Evolutionary conservation across 2,329 filamentous ascomycete genomes (phyloP).

Genomic region (Nemania abortiva): DNA sequence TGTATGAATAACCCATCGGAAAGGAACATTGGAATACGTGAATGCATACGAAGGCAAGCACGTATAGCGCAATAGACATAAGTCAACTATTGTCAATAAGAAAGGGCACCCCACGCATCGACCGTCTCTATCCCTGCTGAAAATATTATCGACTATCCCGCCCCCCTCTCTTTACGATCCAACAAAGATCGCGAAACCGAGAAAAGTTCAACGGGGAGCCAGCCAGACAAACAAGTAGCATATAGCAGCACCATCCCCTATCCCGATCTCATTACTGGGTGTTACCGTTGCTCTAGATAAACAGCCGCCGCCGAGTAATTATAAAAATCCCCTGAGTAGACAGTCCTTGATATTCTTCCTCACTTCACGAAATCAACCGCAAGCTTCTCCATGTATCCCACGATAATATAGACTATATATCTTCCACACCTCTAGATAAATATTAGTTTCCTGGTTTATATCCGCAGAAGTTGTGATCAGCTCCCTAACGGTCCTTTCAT

Average conservation of each 20-base stretch:
- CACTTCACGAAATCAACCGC: too few relatives aligned
- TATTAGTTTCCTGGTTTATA: too few relatives aligned
- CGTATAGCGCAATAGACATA: neutral
- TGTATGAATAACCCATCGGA: constrained; percentile 29
- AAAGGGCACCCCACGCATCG: neutral
- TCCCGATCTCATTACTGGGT: neutral
- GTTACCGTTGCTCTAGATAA: neutral
- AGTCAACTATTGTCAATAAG: neutral
- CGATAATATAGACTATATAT: too few relatives aligned
- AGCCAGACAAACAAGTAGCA: neutral
- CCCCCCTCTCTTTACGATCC: neutral
- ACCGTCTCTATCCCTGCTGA: neutral
- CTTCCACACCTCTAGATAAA: too few relatives aligned
- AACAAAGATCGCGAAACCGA: too few relatives aligned
- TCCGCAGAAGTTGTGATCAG: too few relatives aligned
- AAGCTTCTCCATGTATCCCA: too few relatives aligned
- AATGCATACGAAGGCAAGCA: neutral
- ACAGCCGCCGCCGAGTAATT: neutral
- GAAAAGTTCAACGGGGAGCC: neutral
- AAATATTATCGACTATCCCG: neutral
- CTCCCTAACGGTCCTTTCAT: too few relatives aligned
- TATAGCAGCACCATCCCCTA: neutral
- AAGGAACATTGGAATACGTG: neutral
- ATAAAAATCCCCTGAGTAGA: neutral
- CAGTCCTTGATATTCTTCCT: neutral